phyloP scores from a whole-genome alignment of 768 basidiomycete genomes.

The Russula sp. region DNA sequence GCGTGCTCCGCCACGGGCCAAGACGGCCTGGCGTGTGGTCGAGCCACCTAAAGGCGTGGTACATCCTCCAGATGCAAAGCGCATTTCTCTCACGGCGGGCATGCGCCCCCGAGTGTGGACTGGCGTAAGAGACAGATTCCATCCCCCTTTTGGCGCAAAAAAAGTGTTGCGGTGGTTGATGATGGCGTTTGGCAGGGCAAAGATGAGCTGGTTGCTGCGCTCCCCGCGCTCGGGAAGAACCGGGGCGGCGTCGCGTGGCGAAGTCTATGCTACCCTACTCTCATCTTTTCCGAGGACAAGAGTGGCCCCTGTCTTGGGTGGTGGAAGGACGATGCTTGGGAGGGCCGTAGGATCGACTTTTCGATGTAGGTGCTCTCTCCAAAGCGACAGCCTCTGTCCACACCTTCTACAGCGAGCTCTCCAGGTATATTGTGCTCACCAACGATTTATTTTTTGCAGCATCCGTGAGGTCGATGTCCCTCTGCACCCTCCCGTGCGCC shows the following conservation, averaged over 20 bases:
- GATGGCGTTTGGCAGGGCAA: not conserved
- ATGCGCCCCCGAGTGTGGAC: conserved; percentile 14
- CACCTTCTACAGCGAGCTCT: not conserved
- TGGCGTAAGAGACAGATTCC: conserved; percentile 5
- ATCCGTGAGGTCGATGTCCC: conserved; percentile 5
- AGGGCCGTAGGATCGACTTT: conserved; percentile 7
- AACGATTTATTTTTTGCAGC: not conserved
- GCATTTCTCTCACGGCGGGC: not conserved
- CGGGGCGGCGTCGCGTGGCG: conserved; percentile 5
- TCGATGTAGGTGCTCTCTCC: conserved; percentile 10
- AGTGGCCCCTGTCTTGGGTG: conserved; percentile 6
- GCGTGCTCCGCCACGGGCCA: not conserved
- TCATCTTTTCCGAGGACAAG: conserved; percentile 7
- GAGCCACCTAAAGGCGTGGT: not conserved
- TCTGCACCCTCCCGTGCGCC: not conserved
- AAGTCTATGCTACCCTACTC: not conserved
- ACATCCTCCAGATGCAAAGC: not conserved
- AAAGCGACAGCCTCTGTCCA: not conserved
- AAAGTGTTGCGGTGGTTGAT: not conserved
- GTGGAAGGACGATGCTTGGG: conserved; percentile 17
- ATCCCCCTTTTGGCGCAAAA: not conserved
- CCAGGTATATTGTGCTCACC: not conserved
- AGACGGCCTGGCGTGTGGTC: conserved; percentile 10
- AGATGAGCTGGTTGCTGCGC: conserved; percentile 10
- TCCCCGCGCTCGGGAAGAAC: conserved; percentile 8